Base-by-base conservation (phyloP, 2,329 filamentous ascomycete genomes). In the Orbilia ellipsospora region DNA sequence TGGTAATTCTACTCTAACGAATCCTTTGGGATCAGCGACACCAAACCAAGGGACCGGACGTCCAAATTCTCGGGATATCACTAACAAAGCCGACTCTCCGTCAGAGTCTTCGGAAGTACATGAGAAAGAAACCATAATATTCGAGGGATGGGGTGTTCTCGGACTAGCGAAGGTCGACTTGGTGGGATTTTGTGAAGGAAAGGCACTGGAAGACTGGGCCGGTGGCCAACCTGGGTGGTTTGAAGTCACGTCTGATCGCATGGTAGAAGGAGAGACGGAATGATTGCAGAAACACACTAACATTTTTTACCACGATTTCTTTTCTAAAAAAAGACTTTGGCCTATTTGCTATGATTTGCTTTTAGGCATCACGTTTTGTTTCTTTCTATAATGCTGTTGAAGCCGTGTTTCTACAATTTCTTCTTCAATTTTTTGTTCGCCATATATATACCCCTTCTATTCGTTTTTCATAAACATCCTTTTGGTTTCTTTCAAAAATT, bases 221-320 rank as follows among this genome's bases (percentile, higher is more conserved):
- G 50, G 72, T 50, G 59, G 72, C 45, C 52, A 75, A 59, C 72
- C 72, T 28, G 60, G 72, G 1, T 75, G 72, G 72, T 75, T 75
- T 56, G 72, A 75, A n/a, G 64, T 54, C 18, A 55, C 57, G 20
- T 52, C 60, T n/a, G 72, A 69, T 15, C 72, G 72, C 6, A 48
- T 23, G 36, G 45, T 52, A 23, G 72, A 75, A 40, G 60, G 40
- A 13, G 72, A 75, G 12, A 18, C 26, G 16, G 72, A 75, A 40
- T 75, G 40, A 59, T 36, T n/a, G 36, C 10, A 36, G 31, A 31
- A 7, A 20, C 10, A n/a, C 1, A 2, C 18, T 42, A 45, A 5
- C 4, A 42, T 15, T 15, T 4, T 59, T 45, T 18, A 45, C 44
- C 16, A 6, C 26, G 3, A 1, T 59, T 26, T 45, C 4, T 40